Percentiles rank a stretch among this genome's conserved stretches.
Evolutionary conservation across 208 protist genomes (phyloP).

Genomic region (Leishmania tropica): DNA sequence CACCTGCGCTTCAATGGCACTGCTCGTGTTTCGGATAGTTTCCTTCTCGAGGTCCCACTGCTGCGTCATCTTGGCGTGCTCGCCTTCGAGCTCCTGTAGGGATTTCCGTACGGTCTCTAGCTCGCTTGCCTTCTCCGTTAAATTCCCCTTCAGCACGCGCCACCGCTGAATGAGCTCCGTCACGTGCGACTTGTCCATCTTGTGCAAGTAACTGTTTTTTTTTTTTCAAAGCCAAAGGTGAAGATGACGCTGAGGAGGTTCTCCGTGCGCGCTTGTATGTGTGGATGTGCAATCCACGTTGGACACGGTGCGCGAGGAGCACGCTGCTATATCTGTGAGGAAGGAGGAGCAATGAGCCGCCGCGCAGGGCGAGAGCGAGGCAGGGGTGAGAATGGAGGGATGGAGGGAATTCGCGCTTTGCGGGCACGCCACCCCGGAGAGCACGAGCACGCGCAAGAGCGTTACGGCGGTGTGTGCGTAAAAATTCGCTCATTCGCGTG

Average conservation of each 20-base stretch:
- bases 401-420: neutral
- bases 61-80: constrained; percentile 56
- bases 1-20: constrained; percentile 65
- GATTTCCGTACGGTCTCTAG: constrained; percentile 44
- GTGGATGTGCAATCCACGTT: neutral
- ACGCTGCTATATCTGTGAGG: neutral
- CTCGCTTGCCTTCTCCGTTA: constrained; percentile 59
- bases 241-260: neutral
- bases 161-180: constrained; percentile 78
- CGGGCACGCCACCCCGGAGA: neutral
- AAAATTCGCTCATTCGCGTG: neutral
- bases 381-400: neutral
- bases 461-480: neutral
- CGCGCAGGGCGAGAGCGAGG: neutral
- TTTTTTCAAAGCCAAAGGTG: neutral
- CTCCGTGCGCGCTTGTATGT: neutral
- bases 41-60: constrained; percentile 87
- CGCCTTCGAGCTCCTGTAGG: constrained; percentile 50
- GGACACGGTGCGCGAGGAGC: neutral
- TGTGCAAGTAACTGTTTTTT: neutral
- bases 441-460: neutral
- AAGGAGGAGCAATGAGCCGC: neutral
- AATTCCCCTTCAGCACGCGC: constrained; percentile 53
- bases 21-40: constrained; percentile 70
- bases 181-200: constrained; percentile 49